Base-by-base conservation (phyloP, 768 basidiomycete species). In the Strobilomyces confusus region DNA sequence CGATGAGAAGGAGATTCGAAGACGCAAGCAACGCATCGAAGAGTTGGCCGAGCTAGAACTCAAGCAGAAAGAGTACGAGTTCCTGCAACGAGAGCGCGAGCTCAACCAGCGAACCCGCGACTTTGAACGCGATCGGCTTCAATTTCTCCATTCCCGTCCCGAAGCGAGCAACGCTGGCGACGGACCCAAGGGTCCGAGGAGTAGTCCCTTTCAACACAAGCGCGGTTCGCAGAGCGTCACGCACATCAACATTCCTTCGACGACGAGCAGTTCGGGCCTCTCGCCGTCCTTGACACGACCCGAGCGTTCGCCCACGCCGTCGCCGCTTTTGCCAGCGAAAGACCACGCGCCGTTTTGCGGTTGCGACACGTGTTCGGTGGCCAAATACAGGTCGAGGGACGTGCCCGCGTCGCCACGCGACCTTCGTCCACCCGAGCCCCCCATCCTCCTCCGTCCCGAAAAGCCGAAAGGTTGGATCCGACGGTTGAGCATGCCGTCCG, bases 391-490 rank as follows among this genome's bases (percentile, higher is more conserved):
- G 54, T 49, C 53, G 12, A 56, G 64, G 13, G 71, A 64, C 58
- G 44, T 52, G 64, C 13, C 58, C 52, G 55, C 66, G 20, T 54
- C 65, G 19, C 56, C 64, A 40, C 65, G 69, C 22, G 72, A 75
- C 51, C 63, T 75, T 29, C 73, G 75, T 15, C 74, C 76, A 23
- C 74, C 74, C 15, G 72, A 73, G 42, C 68, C 74, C 25, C 78
- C 78, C 5, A 72, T 77, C 44, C 52, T 60, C 2, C 69, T 80
- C n/a, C 79, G 77, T 29, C 66, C 77, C 40, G 79, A 82, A 49
- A 84, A 84, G 59, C 75, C 82, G 9, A 86, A 79, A 52, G 80
- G 86, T 0, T 90, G 89, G 89, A 87, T 90, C 57, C 73, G 87
- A 20, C 74, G 87, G 50, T 65, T 91, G 53, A 90, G 89, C 59